Evolutionary conservation across 345 rosid species (phyloP).

Genomic region (Arabidopsis thaliana): TAIR10.1 NC_003070.9:9692001-9692500

Average conservation of each 20-base stretch:
- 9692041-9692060: constrained; percentile 19
- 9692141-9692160: neutral
- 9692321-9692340: neutral
- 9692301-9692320: constrained; percentile 19
- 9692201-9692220: neutral
- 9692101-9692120: neutral
- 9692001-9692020: constrained; percentile 7
- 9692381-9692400: neutral
- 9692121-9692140: neutral
- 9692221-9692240: constrained; percentile 16
- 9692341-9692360: neutral
- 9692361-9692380: neutral
- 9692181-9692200: constrained; percentile 14
- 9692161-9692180: neutral
- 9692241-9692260: constrained; percentile 4
- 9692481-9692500: constrained; percentile 1
- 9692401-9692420: neutral
- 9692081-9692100: constrained; percentile 11
- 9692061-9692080: constrained; percentile 25
- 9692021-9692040: neutral
- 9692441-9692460: neutral
- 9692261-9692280: constrained; percentile 32
- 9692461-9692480: neutral
- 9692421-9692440: neutral
- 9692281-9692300: constrained; percentile 41